Evolutionary conservation across 1,139 yeast genomes (phyloP), one percentile per base, ranked within the genome.

Genomic region (Saccharomyces hybrid): DNA sequence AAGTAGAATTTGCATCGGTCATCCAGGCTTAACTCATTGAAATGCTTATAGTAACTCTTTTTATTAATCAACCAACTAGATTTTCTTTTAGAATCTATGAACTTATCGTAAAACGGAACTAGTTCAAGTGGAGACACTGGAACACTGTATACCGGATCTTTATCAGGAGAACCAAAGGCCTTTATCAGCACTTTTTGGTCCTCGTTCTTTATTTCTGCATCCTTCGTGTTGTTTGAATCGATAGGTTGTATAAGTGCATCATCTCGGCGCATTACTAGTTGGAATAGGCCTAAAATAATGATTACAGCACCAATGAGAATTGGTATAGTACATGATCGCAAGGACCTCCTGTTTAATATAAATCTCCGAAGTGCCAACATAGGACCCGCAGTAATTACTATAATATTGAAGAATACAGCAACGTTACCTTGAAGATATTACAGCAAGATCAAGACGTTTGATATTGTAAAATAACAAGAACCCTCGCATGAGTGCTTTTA

Each of bases 1-100:
- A 56, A 60, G 49, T 59, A 60, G 30, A 57, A 57, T 46, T 53
- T 52, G 52, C 63, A 60, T 31, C 50, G 54, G 6, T 56, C 47
- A 6, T 49, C 30, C 28, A 52, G 26, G 46, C 56, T 55, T 25
- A 59, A 53, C 27, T 55, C 50, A 4, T 20, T 26, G 52, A 58
- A 60, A 13, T 47, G 13, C 48, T 54, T 55, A 42, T 49, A 56
- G 11, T 46, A 46, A 34, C 27, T 49, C 47, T 34, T 53, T 47
- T 31, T 50, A 25, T 38, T 38, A 20, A 50, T 32, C 38, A 54
- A 52, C 61, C 61, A 54, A 13, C 57, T 50, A 11, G 51, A 23
- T 14, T 53, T 38, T 20, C 50, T 49, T 46, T 51, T 47, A 5
- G 25, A 26, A 11, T 27, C 28, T 23, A 52, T 51, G 13, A 47